These are phyloP conservation scores for Candida dubliniensis DNA, from an alignment of 1,139 yeast species.

Conservation along the genomic window DNA sequence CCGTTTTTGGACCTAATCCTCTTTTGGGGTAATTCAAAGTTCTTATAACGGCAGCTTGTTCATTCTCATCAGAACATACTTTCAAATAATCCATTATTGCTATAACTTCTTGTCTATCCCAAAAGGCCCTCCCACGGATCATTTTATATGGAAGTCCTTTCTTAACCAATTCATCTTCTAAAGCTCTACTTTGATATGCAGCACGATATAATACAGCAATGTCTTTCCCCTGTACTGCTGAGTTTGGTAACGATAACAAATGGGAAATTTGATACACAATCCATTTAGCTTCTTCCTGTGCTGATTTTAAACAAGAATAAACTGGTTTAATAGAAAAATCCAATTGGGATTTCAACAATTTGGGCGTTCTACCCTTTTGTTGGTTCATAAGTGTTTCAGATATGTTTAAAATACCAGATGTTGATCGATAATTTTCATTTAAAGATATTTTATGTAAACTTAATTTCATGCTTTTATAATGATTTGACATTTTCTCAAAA, in stretches of 20 bases:
- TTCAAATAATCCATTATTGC: conserved; percentile 64
- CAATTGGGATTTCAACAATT: conserved; percentile 49
- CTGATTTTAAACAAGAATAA: conserved; percentile 36
- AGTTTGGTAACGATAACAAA: conserved; percentile 38
- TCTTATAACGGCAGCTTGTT: conserved; percentile 34
- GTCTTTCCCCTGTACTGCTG: conserved; percentile 48
- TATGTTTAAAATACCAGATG: conserved; percentile 59
- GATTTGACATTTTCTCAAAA: conserved; percentile 56
- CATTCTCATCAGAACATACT: conserved; percentile 51
- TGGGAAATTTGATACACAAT: conserved; percentile 56
- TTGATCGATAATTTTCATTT: conserved; percentile 78
- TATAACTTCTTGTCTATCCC: conserved; percentile 74
- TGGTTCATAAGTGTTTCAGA: conserved; percentile 71
- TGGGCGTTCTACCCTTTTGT: conserved; percentile 47
- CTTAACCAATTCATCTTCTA: conserved; percentile 62
- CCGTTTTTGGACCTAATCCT: conserved; percentile 67
- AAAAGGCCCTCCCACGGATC: conserved; percentile 72
- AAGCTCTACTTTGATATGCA: conserved; percentile 51
- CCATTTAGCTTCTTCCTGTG: conserved; percentile 56
- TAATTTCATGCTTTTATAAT: conserved; percentile 33
- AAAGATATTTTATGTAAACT: conserved; percentile 41
- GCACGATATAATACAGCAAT: conserved; percentile 72
- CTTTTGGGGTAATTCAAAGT: conserved; percentile 61
- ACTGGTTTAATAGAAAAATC: conserved; percentile 48
- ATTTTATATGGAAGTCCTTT: conserved; percentile 63